These are phyloP conservation scores for Hypoxylon sp. DNA, from an alignment of 2,329 filamentous ascomycete genomes.

Conservation along the genomic window DNA sequence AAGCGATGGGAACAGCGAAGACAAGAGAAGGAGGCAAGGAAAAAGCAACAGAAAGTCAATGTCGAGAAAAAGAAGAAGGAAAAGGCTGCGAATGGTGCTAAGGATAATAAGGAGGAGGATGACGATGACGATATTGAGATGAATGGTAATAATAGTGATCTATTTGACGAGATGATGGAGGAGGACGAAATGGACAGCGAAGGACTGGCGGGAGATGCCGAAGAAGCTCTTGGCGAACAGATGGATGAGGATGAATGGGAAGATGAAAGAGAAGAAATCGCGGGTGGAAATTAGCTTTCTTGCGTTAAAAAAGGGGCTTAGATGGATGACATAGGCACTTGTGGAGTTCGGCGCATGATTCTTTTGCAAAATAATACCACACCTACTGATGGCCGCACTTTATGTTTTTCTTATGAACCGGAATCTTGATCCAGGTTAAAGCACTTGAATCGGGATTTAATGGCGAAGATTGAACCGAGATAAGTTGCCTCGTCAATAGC, in stretches of 20 bases:
- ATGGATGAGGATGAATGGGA: constrained; percentile 69
- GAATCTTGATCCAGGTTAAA: background rate
- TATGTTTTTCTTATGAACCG: background rate
- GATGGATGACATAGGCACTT: background rate
- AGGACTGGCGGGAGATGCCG: constrained; percentile 65
- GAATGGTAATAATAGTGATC: constrained; percentile 59
- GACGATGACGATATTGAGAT: constrained; percentile 57
- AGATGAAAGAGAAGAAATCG: constrained; percentile 59
- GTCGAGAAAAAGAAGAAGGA: constrained; percentile 85
- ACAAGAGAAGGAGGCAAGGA: constrained; percentile 85
- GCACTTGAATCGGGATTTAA: background rate
- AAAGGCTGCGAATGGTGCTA: constrained; percentile 61
- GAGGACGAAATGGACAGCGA: constrained; percentile 67
- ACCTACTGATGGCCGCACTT: background rate
- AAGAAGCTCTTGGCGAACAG: constrained; percentile 63
- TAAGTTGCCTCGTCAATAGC: no score
- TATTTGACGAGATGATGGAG: constrained; percentile 62
- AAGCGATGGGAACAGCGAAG: constrained; percentile 83
- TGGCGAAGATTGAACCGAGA: no score
- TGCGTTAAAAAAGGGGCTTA: constrained; percentile 4
- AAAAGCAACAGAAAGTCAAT: constrained; percentile 88
- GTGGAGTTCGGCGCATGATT: constrained; percentile 27
- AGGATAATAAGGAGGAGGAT: constrained; percentile 57
- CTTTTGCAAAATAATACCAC: constrained; percentile 6
- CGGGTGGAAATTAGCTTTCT: constrained; percentile 37